A percentile compares a stretch with the other conserved stretches of the same genome.
Conservation (phyloP, 2,329 filamentous ascomycete genomes). For the Exophiala calicioides region DNA sequence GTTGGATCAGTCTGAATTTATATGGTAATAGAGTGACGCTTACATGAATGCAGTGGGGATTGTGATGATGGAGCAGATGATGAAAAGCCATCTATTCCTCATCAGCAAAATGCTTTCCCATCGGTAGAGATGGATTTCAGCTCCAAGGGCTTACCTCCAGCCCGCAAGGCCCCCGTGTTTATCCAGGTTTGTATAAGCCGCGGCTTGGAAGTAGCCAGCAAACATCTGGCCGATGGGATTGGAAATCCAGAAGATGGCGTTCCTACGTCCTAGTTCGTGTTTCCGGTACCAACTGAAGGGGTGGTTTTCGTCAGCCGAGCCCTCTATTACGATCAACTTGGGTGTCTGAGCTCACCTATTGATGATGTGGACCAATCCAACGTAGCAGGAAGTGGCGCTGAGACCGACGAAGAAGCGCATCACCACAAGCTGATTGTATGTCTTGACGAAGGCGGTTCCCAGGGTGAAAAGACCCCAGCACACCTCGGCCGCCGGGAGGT, state of each 20-base stretch:
- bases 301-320: neutral
- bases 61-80: neutral
- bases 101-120: too few species aligned
- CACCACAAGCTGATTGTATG: slow-evolving; percentile 2
- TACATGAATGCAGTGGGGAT: neutral
- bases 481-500: neutral
- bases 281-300: slow-evolving; percentile 49
- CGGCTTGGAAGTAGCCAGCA: slow-evolving; percentile 56
- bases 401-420: slow-evolving; percentile 1
- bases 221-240: slow-evolving; percentile 45
- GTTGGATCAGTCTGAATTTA: too few species aligned
- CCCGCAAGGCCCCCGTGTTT: slow-evolving; percentile 51
- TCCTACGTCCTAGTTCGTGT: slow-evolving; percentile 52
- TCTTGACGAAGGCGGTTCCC: neutral
- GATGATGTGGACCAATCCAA: slow-evolving; percentile 1
- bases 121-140: too few species aligned
- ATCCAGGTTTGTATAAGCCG: slow-evolving; percentile 49
- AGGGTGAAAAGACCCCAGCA: slow-evolving; percentile 1
- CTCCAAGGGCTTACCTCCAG: slow-evolving; percentile 39
- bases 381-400: neutral
- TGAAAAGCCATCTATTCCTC: neutral
- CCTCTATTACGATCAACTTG: too few species aligned
- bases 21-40: too few species aligned
- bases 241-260: slow-evolving; percentile 53
- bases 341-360: neutral